Evolutionary conservation across 495 filamentous ascomycete species (phyloP).

Genomic region (Aspergillus avenaceus): DNA sequence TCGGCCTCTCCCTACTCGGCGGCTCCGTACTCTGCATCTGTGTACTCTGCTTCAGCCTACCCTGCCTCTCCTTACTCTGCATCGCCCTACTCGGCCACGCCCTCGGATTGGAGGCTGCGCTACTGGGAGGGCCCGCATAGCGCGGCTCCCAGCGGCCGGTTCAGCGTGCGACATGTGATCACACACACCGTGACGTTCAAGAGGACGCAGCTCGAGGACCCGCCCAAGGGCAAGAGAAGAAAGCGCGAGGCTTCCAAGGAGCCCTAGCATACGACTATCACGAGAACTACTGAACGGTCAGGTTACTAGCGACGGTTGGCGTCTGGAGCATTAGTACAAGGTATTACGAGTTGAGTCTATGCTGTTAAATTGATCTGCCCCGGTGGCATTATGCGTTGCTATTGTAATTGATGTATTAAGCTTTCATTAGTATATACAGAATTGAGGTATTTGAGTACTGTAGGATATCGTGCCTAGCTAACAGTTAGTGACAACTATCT

Average conservation of each 20-base stretch:
- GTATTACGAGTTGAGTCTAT: too few species aligned
- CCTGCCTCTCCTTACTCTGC: too few species aligned
- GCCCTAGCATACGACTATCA: background rate
- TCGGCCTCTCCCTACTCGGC: slow-evolving; percentile 39
- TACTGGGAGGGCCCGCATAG: slow-evolving; percentile 32
- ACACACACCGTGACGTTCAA: slow-evolving; percentile 48
- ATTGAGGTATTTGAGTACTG: too few species aligned
- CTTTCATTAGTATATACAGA: too few species aligned
- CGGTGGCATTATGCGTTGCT: too few species aligned
- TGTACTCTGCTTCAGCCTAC: too few species aligned
- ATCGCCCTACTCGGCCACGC: slow-evolving; percentile 33
- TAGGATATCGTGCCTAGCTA: too few species aligned
- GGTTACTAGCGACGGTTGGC: slow-evolving; percentile 6
- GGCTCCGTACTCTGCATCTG: too few species aligned
- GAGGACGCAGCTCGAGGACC: slow-evolving; percentile 34
- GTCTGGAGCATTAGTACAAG: too few species aligned
- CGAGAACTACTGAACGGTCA: background rate
- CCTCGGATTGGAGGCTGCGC: slow-evolving; percentile 36
- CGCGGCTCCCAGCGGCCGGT: slow-evolving; percentile 20
- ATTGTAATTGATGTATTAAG: too few species aligned
- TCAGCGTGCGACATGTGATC: slow-evolving; percentile 47
- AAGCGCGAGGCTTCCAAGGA: slow-evolving; percentile 4
- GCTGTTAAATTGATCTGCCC: too few species aligned
- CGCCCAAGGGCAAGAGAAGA: slow-evolving; percentile 40
- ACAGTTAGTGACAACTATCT: too few species aligned